Conservation (phyloP, 768 basidiomycete species). For the Lactarius akahatsu region DNA sequence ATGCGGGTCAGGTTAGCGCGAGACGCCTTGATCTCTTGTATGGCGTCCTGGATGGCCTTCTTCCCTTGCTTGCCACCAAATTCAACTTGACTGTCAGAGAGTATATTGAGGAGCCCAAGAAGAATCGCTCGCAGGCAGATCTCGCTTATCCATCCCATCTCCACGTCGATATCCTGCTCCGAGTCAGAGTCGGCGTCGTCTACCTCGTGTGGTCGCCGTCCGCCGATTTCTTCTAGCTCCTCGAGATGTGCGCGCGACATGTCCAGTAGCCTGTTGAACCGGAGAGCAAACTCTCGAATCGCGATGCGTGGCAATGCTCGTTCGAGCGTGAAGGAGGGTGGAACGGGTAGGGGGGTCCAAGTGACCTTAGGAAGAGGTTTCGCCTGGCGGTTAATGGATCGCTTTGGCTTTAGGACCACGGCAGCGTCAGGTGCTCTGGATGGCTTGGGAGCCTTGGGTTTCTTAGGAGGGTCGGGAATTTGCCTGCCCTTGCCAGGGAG, state of each 20-base stretch:
- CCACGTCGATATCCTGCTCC: constrained; percentile 28
- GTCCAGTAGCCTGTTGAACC: constrained; percentile 57
- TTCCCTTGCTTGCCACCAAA: constrained; percentile 37
- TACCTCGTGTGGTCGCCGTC: constrained; percentile 36
- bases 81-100: constrained; percentile 41
- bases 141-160: constrained; percentile 63
- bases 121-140: constrained; percentile 61
- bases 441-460: constrained; percentile 30
- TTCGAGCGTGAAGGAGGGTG: constrained; percentile 42
- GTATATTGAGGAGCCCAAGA: constrained; percentile 56
- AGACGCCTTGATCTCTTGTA: constrained; percentile 51
- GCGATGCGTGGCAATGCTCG: constrained; percentile 62
- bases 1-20: constrained; percentile 62
- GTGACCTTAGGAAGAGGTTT: constrained; percentile 45
- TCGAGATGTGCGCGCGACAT: constrained; percentile 65
- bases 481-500: constrained; percentile 34
- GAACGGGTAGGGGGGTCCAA: constrained; percentile 51
- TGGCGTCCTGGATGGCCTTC: constrained; percentile 43
- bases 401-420: constrained; percentile 26
- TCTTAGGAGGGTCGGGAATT: constrained; percentile 19
- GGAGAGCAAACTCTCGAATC: constrained; percentile 71
- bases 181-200: constrained; percentile 38
- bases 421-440: constrained; percentile 25
- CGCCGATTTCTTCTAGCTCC: constrained; percentile 44
- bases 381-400: constrained; percentile 22